Percentiles rank a stretch among this genome's conserved stretches.
These are phyloP conservation scores for Pseudonectria buxi DNA, from an alignment of 2,329 filamentous ascomycete species.

Conservation along the genomic window DNA sequence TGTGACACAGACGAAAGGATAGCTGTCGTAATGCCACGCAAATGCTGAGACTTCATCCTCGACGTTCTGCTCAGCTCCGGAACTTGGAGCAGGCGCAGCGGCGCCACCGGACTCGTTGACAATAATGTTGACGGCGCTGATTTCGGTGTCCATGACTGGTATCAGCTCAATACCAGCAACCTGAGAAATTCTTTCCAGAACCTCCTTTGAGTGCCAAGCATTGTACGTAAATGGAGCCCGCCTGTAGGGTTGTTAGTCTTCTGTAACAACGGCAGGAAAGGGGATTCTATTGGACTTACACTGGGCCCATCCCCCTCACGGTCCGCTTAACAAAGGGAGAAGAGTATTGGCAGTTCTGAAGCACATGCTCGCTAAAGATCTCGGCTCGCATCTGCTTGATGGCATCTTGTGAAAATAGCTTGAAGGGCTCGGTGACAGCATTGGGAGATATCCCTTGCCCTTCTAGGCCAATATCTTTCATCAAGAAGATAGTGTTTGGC, in stretches of 20 bases:
- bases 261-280: no score
- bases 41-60: slow-evolving; percentile 49
- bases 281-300: slow-evolving; percentile 42
- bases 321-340: slow-evolving; percentile 42
- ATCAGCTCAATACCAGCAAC: slow-evolving; percentile 50
- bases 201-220: slow-evolving; percentile 37
- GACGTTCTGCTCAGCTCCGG: slow-evolving; percentile 31
- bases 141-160: slow-evolving; percentile 46
- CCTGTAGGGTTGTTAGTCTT: slow-evolving; percentile 18
- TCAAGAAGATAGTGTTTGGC: slow-evolving; percentile 45
- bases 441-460: slow-evolving; percentile 53
- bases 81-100: no score
- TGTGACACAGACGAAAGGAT: slow-evolving; percentile 62
- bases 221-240: slow-evolving; percentile 56
- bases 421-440: slow-evolving; percentile 60
- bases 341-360: slow-evolving; percentile 49
- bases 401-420: slow-evolving; percentile 55
- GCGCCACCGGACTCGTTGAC: no score
- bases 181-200: slow-evolving; percentile 40
- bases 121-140: slow-evolving; percentile 47
- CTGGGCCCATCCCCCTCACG: slow-evolving; percentile 38
- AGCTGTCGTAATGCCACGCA: slow-evolving; percentile 59
- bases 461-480: slow-evolving; percentile 55
- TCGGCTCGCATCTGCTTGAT: slow-evolving; percentile 56
- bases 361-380: slow-evolving; percentile 50